Conservation (phyloP, 2,329 filamentous ascomycete species). For the Penicillium brasilianum region DNA sequence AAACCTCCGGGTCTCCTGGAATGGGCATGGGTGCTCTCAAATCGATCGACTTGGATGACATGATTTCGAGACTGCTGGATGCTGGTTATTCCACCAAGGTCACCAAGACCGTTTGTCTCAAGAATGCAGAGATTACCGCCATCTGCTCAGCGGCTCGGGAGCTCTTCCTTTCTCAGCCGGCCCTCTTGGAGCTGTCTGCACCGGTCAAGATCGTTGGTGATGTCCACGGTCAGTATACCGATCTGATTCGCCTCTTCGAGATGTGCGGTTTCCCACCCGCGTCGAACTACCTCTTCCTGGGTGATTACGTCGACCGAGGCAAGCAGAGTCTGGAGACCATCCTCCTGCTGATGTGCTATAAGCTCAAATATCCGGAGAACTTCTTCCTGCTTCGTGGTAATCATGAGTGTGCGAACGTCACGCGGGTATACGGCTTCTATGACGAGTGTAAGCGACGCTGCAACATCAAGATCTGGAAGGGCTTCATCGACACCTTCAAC, state of each 20-base stretch:
- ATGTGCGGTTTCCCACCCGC: conserved; percentile 96
- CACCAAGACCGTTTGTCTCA: conserved; percentile 94
- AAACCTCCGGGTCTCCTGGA: conserved; percentile 56
- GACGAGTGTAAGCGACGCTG: conserved; percentile 96
- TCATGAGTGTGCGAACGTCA: conserved; percentile 96
- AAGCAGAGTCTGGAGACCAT: conserved; percentile 97
- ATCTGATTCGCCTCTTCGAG: conserved; percentile 95
- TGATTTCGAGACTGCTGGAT: conserved; percentile 92
- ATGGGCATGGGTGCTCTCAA: conserved; percentile 92
- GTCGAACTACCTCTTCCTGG: conserved; percentile 91
- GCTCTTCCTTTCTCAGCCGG: conserved; percentile 87
- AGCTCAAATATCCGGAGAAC: conserved; percentile 96
- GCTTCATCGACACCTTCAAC: conserved; percentile 96
- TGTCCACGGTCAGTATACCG: conserved; percentile 95
- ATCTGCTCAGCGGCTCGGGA: conserved; percentile 90
- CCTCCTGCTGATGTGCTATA: conserved; percentile 89
- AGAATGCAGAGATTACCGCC: conserved; percentile 95
- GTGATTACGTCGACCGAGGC: conserved; percentile 94
- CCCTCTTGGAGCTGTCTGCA: conserved; percentile 86
- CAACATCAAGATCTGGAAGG: conserved; percentile 98
- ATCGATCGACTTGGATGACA: conserved; percentile 92
- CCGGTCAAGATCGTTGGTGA: conserved; percentile 98
- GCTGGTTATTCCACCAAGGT: conserved; percentile 96
- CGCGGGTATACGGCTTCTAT: conserved; percentile 95
- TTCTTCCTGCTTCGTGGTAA: conserved; percentile 95